Evolutionary conservation across 2,329 filamentous ascomycete genomes (phyloP), one percentile per base, ranked within the genome.

Genomic region (Fusarium redolens): DNA sequence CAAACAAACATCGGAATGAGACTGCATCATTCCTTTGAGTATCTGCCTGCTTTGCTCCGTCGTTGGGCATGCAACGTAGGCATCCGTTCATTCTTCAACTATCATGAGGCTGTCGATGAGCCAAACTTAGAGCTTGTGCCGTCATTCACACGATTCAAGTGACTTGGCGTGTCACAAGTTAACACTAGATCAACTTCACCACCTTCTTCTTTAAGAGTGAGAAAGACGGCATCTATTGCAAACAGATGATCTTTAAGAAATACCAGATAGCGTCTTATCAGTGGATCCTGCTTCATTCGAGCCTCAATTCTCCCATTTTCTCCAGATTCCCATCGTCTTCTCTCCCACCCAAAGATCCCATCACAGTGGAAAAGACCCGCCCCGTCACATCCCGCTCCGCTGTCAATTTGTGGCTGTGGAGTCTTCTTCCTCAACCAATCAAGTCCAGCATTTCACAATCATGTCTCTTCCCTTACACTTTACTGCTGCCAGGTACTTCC

Each of bases 381-480:
- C 65, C 75, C 75, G 73, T 75, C 75, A 77, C 73, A 77, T 68
- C 73, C 71, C 63, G 62, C 68, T 64, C 63, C 67, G 54, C 58
- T 67, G 59, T 72, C 54, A 67, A 61, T 68, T 77, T 75, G 71
- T 76, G 73, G 71, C 73, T 45, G 44, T 65, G 63, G 62, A 71
- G 44, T 28, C 17, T 20, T 5, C 2, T 2, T 11, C 17, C 13
- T 51, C 10, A 33, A n/a, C 70, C 74, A 76, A 75, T 65, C 61
- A 71, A 18, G 14, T 43, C 20, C 35, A n/a, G 10, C 17, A 38
- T 7, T 55, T 58, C 35, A 20, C 14, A 55, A 31, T 22, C 20
- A 65, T 59, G 74, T 76, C 72, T 7, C 52, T 54, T 43, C 37
- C 9, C 14, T 2, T 33, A 43, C 28, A 37, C n/a, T 55, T 40